phyloP scores from a whole-genome alignment of 306 rosid genomes.

The Oemleria cerasiformis region DNA sequence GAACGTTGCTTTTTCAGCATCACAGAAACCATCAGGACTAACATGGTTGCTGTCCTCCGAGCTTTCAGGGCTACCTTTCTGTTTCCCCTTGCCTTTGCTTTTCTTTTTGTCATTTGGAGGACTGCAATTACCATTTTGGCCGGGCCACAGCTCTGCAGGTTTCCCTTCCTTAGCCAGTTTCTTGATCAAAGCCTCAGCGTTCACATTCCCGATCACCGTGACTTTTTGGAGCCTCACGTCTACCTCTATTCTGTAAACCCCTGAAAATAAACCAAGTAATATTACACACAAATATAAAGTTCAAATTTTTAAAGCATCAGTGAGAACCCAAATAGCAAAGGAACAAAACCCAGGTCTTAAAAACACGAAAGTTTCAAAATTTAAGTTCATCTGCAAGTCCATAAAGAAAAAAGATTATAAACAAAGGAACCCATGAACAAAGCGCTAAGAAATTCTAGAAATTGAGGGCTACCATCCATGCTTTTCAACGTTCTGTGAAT shows the following conservation, averaged over 20 bases:
- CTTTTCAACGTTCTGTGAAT: slow-evolving; percentile 50
- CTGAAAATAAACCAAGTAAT: slow-evolving; percentile 30
- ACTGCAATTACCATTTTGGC: slow-evolving; percentile 17
- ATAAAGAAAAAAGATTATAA: background rate
- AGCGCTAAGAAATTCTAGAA: background rate
- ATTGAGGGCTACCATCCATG: slow-evolving; percentile 54
- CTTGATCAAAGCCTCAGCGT: slow-evolving; percentile 51
- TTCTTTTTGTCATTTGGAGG: slow-evolving; percentile 38
- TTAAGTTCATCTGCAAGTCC: background rate
- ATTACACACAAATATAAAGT: background rate
- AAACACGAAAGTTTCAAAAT: background rate
- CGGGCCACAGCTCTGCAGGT: slow-evolving; percentile 78
- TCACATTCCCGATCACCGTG: slow-evolving; percentile 51
- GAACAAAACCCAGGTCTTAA: background rate
- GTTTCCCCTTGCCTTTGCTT: slow-evolving; percentile 36
- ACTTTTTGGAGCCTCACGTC: slow-evolving; percentile 70
- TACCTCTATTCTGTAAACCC: slow-evolving; percentile 53
- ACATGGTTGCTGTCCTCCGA: slow-evolving; percentile 41
- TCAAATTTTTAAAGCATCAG: background rate
- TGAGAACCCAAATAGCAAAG: background rate
- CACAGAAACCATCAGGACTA: background rate
- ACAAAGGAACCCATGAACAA: background rate
- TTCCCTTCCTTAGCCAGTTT: slow-evolving; percentile 47
- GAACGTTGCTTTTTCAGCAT: slow-evolving; percentile 31
- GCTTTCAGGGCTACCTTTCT: slow-evolving; percentile 37